These are phyloP conservation scores for Dendrobium officinale DNA, from an alignment of 106 monocot genomes.

Conservation along the genomic window DNA sequence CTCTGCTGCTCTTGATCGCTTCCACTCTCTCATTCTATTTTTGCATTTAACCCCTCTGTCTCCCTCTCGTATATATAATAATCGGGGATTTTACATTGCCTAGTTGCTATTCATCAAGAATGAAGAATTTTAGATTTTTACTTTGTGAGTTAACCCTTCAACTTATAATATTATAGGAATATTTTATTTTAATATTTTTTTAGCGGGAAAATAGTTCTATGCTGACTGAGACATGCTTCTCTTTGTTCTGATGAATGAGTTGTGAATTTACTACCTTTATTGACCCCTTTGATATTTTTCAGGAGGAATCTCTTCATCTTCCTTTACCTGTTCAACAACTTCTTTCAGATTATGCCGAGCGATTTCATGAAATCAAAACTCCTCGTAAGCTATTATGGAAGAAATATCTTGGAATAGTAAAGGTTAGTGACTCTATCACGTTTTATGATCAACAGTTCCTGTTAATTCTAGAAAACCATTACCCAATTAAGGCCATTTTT, in stretches of 20 bases:
- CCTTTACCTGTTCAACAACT: slow-evolving; percentile 63
- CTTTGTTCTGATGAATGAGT: neutral
- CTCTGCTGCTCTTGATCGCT: too few relatives aligned
- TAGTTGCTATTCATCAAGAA: too few relatives aligned
- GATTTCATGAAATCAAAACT: slow-evolving; percentile 86
- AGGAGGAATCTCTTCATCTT: slow-evolving; percentile 69
- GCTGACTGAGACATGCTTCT: too few relatives aligned
- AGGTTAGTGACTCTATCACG: slow-evolving; percentile 39
- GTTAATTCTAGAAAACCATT: neutral
- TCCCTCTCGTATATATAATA: too few relatives aligned
- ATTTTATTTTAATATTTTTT: too few relatives aligned
- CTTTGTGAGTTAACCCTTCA: too few relatives aligned
- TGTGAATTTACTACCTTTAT: neutral
- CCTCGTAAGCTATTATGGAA: slow-evolving; percentile 94
- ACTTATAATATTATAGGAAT: too few relatives aligned
- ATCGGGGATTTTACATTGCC: too few relatives aligned
- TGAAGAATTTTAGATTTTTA: too few relatives aligned
- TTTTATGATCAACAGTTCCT: neutral
- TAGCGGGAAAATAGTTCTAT: neutral
- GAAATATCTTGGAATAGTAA: slow-evolving; percentile 88
- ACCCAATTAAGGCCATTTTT: neutral
- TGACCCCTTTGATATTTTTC: slow-evolving; percentile 7
- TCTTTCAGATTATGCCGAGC: slow-evolving; percentile 88
- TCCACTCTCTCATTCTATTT: too few relatives aligned
- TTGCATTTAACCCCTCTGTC: too few relatives aligned